A percentile compares a stretch with the other conserved stretches of the same genome.
Evolutionary conservation across 2,329 filamentous ascomycete species (phyloP).

Genomic region (Neonectria punicea): DNA sequence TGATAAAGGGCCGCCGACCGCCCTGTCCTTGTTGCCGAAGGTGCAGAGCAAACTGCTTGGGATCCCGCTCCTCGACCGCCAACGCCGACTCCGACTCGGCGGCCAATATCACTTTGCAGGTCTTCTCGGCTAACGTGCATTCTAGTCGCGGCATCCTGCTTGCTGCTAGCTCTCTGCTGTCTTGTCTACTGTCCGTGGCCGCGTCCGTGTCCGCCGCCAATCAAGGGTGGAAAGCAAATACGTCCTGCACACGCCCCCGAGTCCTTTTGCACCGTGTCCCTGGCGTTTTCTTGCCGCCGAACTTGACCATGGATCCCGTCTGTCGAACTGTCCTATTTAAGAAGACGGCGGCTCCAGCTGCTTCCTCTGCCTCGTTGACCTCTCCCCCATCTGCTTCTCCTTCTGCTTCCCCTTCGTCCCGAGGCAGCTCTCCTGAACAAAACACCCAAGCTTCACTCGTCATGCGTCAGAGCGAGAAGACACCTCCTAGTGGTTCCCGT

Average conservation of each 20-base stretch:
- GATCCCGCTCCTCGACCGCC: background rate
- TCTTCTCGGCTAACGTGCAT: background rate
- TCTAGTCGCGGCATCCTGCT: background rate
- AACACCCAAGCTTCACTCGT: background rate
- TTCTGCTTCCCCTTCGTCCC: background rate
- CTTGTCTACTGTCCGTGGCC: background rate
- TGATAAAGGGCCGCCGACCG: constrained; percentile 7
- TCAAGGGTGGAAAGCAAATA: constrained; percentile 17
- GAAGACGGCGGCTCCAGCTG: background rate
- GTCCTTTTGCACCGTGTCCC: constrained; percentile 11
- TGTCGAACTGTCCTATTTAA: constrained; percentile 5
- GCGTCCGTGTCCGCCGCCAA: constrained; percentile 8
- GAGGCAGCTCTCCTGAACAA: background rate
- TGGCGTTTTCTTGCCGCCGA: background rate
- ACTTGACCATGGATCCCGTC: constrained; percentile 10
- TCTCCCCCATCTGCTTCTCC: constrained; percentile 6
- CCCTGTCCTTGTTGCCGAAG: constrained; percentile 1
- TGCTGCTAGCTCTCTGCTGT: background rate
- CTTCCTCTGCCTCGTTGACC: background rate
- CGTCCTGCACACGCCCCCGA: constrained; percentile 1
- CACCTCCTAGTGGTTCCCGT: background rate
- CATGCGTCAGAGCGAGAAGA: constrained; percentile 9
- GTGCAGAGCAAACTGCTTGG: background rate
- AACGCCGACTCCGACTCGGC: background rate
- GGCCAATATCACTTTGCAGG: background rate